Evolutionary conservation across 495 filamentous ascomycete genomes (phyloP), one percentile per base, ranked within the genome.

Genomic region (Xeromyces bisporus): DNA sequence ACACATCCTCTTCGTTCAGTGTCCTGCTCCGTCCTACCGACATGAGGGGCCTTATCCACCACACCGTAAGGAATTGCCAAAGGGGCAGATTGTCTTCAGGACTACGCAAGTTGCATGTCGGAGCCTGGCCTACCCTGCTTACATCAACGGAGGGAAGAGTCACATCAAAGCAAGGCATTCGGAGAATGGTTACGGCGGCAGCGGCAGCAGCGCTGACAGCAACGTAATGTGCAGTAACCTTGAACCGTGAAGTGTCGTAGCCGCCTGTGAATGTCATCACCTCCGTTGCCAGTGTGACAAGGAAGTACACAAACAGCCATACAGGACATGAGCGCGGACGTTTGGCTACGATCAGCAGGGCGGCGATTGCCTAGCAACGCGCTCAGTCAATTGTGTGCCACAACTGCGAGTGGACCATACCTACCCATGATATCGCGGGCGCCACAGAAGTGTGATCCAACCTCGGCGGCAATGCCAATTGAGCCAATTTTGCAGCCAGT

Each of bases 41-140:
- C 25, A 86, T 82, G 16, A 91, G 51, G 0, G 80, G 75, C 2
- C 58, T 58, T 69, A 91, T 74, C 82, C 82, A 91, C 0, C 78
- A 82, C 3, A 91, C 76, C 2, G 71, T 74, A 55, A 83, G 73
- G 44, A 74, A 91, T 43, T 87, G 79, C 75, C 77, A 86, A 1
- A 81, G 58, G 13, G 62, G 75, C 23, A 89, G 46, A 36, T 77
- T 68, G 42, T 91, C 82, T 46, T 91, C 82, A n/a, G 82, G 82
- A 29, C 76, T 87, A 18, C 80, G 71, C 11, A 73, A 60, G 2
- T 67, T 43, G 7, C 54, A 64, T 2, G 65, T 73, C 20, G 82
- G 75, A 17, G 53, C 34, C 10, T 58, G 53, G 20, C 66, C 72
- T 4, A 73, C 56, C 9, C 55, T 47, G 37, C 73, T 70, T 32